A percentile compares a stretch with the other conserved stretches of the same genome.
These are phyloP conservation scores for Suillus hirtellus DNA, from an alignment of 768 basidiomycete genomes.

Conservation along the genomic window DNA sequence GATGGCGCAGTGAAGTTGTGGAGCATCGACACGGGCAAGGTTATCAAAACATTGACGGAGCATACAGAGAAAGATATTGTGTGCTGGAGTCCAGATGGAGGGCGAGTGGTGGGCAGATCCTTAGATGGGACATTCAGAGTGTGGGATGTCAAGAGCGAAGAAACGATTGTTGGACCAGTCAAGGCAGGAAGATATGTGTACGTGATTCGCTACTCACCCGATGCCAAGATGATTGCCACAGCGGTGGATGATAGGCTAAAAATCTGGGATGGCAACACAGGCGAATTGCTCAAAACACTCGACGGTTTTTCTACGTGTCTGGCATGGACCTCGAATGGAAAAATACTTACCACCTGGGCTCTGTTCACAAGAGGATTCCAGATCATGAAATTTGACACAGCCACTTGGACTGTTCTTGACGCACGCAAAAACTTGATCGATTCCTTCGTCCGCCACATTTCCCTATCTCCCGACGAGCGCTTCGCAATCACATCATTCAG, in stretches of 20 bases:
- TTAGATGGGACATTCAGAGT: background rate
- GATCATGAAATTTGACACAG: background rate
- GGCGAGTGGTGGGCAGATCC: background rate
- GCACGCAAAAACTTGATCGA: too few species aligned
- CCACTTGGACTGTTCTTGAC: background rate
- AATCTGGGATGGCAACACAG: background rate
- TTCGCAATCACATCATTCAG: background rate
- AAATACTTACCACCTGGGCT: background rate
- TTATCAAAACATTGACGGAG: background rate
- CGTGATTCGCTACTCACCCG: background rate
- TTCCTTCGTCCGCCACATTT: background rate
- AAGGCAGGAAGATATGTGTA: too few species aligned
- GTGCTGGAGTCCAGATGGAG: slow-evolving; percentile 1
- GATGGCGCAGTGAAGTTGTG: background rate
- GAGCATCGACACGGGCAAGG: background rate
- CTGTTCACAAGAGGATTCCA: too few species aligned
- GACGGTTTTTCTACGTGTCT: background rate
- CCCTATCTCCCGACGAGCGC: background rate
- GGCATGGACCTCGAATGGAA: background rate
- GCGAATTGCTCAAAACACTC: background rate
- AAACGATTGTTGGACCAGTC: background rate
- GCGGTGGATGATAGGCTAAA: background rate
- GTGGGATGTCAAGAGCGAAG: background rate
- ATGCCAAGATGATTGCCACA: background rate
- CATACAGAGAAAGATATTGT: background rate